Percentiles rank a stretch among this genome's conserved stretches.
These are phyloP conservation scores for Tetradesmus obliquus DNA, from an alignment of 139 green algal species.

Conservation along the genomic window DNA sequence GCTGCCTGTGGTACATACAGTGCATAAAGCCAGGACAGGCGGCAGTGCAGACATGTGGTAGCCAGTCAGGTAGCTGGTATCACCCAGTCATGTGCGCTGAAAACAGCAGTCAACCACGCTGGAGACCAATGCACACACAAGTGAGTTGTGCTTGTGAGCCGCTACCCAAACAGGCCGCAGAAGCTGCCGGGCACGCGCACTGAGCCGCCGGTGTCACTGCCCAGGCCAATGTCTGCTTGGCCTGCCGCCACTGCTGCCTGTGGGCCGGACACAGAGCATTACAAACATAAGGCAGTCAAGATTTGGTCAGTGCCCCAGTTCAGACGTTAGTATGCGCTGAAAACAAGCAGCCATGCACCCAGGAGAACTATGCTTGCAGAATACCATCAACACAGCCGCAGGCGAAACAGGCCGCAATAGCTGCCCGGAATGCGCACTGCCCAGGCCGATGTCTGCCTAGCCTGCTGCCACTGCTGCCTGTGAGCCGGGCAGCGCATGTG, in stretches of 20 bases:
- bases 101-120: no score
- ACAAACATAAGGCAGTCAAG: background rate
- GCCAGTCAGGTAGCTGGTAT: background rate
- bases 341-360: background rate
- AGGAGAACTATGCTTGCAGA: background rate
- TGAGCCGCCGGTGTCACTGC: conserved; percentile 92
- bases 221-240: conserved; percentile 81
- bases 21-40: background rate
- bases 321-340: background rate
- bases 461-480: conserved; percentile 33
- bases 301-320: background rate
- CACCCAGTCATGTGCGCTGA: no score
- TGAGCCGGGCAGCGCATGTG: no score
- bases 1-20: conserved; percentile 64
- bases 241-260: conserved; percentile 82
- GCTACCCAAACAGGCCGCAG: conserved; percentile 88
- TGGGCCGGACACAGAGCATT: no score
- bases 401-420: conserved; percentile 88
- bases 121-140: no score
- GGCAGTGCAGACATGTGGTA: background rate
- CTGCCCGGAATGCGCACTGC: conserved; percentile 89
- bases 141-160: no score
- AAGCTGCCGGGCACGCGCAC: conserved; percentile 91
- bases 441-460: conserved; percentile 81
- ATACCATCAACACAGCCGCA: conserved; percentile 32